Base-by-base conservation (phyloP, 2,329 filamentous ascomycete genomes). In the Emmonsia crescens region DNA sequence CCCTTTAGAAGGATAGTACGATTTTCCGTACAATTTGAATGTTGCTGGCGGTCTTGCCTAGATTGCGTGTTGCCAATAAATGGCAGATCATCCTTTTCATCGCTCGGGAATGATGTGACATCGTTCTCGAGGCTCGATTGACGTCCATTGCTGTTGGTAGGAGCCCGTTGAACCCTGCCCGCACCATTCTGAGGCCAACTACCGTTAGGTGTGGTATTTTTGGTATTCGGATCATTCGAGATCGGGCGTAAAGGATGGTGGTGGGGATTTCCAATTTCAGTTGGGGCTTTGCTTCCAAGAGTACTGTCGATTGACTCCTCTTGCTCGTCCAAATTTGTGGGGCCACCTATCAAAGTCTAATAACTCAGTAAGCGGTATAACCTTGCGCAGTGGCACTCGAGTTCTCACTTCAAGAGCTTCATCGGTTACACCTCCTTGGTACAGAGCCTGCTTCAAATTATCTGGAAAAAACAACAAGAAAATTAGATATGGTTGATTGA, bases 1-100 rank as follows among this genome's bases (percentile, higher is more conserved):
- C 86, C 85, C 42, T 75, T 75, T 57, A 93, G 76, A 27, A 83
- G 75, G 27, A 95, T 59, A 4, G 72, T 74, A 8, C 71, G 71
- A 46, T 69, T 70, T 8, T 67, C 67, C 21, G 61, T 44, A 16
- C 63, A 64, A 2, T 60, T 61, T 21, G 62, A 57, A 27, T 62
- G 65, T 9, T 63, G 66, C 40, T 44, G 55, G 31, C 63, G 65
- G 49, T 64, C 65, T 40, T 63, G 66, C 38, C 62, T 62, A 24
- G 67, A 66, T 40, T 62, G 64, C 42, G 64, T 64, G 12, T 67
- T 66, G 21, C 60, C 36, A 36, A 59, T 44, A 44, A 57, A 51
- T 24, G 52, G 55, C 5, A 57, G 57, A 16, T 70, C 70, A 54
- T 66, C 62, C 60, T 69, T 71, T 21, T 67, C 70, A 36, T 71